Evolutionary conservation across 2,329 filamentous ascomycete genomes (phyloP).

Genomic region (Beauveria brongniartii): DNA sequence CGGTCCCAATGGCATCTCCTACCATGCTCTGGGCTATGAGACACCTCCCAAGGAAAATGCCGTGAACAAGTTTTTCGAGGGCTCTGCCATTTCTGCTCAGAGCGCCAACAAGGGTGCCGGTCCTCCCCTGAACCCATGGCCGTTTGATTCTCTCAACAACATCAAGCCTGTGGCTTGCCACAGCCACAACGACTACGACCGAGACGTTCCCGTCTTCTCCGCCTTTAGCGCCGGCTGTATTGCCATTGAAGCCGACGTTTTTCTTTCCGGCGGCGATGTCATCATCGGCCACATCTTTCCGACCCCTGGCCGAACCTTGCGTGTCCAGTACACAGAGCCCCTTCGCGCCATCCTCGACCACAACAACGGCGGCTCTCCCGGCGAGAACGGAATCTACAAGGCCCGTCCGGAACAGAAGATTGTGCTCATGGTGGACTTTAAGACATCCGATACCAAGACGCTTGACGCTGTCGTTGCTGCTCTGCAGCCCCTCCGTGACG

Average conservation of each 20-base stretch:
- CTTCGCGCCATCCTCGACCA: conserved; percentile 13
- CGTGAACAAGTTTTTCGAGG: conserved; percentile 14
- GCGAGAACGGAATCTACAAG: conserved; percentile 45
- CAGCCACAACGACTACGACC: conserved; percentile 67
- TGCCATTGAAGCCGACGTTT: conserved; percentile 63
- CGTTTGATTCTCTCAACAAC: conserved; percentile 12
- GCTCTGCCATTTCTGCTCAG: conserved; percentile 12
- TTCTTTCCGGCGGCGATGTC: conserved; percentile 46
- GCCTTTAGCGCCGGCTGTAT: conserved; percentile 53
- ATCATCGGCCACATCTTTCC: conserved; percentile 51
- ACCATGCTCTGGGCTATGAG: conserved; percentile 14
- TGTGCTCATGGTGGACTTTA: conserved; percentile 61
- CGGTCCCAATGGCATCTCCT: conserved; percentile 14
- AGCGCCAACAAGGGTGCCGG: conserved; percentile 14
- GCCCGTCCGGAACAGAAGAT: conserved; percentile 44
- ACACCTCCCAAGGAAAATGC: conserved; percentile 13
- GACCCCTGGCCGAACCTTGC: conserved; percentile 9
- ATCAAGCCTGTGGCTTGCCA: conserved; percentile 41
- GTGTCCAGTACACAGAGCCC: conserved; percentile 12
- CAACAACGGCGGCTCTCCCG: conserved; percentile 13
- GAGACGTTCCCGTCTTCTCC: conserved; percentile 52
- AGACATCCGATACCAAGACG: conserved; percentile 32
- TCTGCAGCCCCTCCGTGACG: conserved; percentile 49
- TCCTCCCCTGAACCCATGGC: conserved; percentile 15
- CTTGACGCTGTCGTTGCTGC: conserved; percentile 17